A percentile compares a stretch with the other conserved stretches of the same genome.
phyloP scores from a whole-genome alignment of 1,139 yeast genomes.

The Oligophagozyma castellii region DNA sequence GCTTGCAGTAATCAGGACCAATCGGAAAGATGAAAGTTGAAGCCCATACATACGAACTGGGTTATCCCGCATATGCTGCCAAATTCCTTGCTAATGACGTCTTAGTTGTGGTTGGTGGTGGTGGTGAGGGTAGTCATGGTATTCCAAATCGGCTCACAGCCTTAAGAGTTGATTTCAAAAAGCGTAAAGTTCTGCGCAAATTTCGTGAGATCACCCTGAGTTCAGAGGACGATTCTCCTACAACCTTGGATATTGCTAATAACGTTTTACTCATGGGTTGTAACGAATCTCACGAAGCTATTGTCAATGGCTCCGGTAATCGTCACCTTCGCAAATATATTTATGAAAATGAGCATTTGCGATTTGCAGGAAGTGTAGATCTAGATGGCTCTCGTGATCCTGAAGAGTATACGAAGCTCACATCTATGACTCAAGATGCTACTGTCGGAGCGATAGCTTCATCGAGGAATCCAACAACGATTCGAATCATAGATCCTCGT shows the following conservation, averaged over 20 bases:
- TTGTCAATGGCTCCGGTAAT: conserved; percentile 50
- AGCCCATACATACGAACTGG: conserved; percentile 33
- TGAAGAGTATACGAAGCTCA: conserved; percentile 47
- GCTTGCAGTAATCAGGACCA: too few relatives aligned
- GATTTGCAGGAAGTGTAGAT: conserved; percentile 43
- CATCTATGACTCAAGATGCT: conserved; percentile 40
- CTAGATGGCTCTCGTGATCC: conserved; percentile 26
- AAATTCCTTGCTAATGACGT: conserved; percentile 50
- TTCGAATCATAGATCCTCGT: conserved; percentile 46
- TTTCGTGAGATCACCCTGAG: conserved; percentile 51
- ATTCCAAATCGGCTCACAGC: conserved; percentile 79
- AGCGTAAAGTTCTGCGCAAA: conserved; percentile 42
- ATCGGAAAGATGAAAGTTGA: conserved; percentile 26
- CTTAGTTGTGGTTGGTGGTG: conserved; percentile 78
- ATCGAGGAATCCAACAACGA: conserved; percentile 41
- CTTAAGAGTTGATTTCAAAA: conserved; percentile 39
- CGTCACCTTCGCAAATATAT: conserved; percentile 59
- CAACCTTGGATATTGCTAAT: conserved; percentile 45
- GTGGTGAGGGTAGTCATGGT: conserved; percentile 87
- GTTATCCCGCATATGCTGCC: conserved; percentile 75
- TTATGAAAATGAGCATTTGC: conserved; percentile 45
- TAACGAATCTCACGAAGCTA: conserved; percentile 47
- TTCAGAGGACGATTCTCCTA: conserved; percentile 60
- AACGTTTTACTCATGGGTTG: conserved; percentile 55
- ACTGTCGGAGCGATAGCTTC: conserved; percentile 50